Percentiles rank a stretch among this genome's conserved stretches.
phyloP scores from a whole-genome alignment of 345 rosid genomes.

The Hevea brasiliensis region DNA sequence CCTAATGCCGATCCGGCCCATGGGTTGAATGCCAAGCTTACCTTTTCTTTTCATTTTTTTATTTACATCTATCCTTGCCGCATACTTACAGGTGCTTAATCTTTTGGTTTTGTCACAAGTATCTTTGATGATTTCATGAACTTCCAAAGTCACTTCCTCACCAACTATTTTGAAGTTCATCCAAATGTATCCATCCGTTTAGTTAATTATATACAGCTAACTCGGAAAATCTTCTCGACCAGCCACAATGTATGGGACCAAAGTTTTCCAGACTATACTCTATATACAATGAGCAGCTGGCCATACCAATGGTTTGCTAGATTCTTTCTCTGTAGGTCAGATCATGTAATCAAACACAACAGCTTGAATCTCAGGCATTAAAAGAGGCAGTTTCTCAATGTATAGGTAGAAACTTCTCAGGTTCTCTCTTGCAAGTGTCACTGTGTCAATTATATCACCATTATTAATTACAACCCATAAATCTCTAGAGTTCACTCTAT shows the following conservation, averaged over 20 bases:
- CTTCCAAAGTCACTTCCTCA: conserved; percentile 10
- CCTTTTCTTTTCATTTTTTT: neutral
- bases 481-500: conserved; percentile 51
- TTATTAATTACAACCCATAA: conserved; percentile 54
- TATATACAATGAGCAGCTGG: conserved; percentile 32
- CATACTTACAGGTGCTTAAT: conserved; percentile 11
- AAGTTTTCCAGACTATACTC: conserved; percentile 12
- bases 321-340: conserved; percentile 30
- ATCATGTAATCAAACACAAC: conserved; percentile 61
- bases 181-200: conserved; percentile 6
- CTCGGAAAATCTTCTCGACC: conserved; percentile 8
- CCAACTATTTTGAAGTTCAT: neutral
- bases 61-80: conserved; percentile 16
- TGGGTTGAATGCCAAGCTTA: conserved; percentile 39
- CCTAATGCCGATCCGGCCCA: too few species aligned
- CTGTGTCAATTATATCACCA: conserved; percentile 42
- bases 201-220: conserved; percentile 29
- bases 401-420: conserved; percentile 52
- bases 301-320: neutral
- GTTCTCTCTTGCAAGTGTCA: conserved; percentile 53
- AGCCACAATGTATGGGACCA: conserved; percentile 18
- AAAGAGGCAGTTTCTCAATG: conserved; percentile 46
- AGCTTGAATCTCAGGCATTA: conserved; percentile 42
- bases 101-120: neutral
- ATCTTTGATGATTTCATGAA: neutral